Conservation (phyloP, 2,329 filamentous ascomycete species). For the Penicillium hordei region DNA sequence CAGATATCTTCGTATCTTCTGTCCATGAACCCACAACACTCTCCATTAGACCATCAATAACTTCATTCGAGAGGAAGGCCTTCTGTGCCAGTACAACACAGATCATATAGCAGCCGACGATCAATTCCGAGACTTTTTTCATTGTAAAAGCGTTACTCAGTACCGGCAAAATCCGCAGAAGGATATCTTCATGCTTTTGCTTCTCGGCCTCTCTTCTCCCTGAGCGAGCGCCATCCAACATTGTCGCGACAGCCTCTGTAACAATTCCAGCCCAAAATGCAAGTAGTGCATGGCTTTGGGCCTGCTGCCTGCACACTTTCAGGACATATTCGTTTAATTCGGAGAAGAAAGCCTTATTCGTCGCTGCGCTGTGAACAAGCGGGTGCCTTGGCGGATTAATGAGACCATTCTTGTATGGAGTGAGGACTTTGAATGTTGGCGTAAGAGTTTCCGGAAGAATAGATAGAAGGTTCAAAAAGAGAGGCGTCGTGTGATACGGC, state of each 20-base stretch:
- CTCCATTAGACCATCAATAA: constrained; percentile 87
- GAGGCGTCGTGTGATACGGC: constrained; percentile 83
- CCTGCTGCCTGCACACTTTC: constrained; percentile 67
- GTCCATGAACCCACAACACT: constrained; percentile 78
- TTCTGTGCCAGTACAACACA: constrained; percentile 83
- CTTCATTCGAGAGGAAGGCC: constrained; percentile 71
- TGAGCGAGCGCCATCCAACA: constrained; percentile 74
- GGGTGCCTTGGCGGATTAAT: constrained; percentile 75
- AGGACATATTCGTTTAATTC: constrained; percentile 77
- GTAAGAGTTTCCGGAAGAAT: constrained; percentile 76
- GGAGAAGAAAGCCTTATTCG: constrained; percentile 73
- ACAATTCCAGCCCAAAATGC: constrained; percentile 90
- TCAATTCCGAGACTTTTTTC: constrained; percentile 73
- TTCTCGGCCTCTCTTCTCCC: constrained; percentile 73
- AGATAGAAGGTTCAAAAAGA: constrained; percentile 81
- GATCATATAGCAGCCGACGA: constrained; percentile 89
- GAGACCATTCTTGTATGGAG: constrained; percentile 78
- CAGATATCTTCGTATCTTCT: constrained; percentile 68
- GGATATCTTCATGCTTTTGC: constrained; percentile 74
- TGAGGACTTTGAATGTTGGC: constrained; percentile 75
- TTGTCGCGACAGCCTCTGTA: constrained; percentile 79
- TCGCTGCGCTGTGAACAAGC: constrained; percentile 78
- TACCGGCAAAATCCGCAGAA: constrained; percentile 67
- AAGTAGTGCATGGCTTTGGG: constrained; percentile 74
- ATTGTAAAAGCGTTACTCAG: constrained; percentile 76